Evolutionary conservation across 768 basidiomycete species (phyloP).

Genomic region (Naganishia vishniacii): DNA sequence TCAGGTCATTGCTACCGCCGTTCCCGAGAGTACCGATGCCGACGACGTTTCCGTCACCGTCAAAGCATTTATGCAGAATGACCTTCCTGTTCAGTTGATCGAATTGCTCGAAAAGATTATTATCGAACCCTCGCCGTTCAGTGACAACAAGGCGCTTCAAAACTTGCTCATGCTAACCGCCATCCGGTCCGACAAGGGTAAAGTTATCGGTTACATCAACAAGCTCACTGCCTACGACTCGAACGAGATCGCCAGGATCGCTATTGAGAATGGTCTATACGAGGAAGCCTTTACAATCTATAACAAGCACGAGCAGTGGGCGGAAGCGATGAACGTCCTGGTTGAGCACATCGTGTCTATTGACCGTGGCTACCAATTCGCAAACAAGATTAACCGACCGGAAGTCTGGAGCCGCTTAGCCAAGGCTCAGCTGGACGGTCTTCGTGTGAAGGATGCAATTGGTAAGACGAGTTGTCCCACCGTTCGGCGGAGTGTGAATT

Average conservation of each 20-base stretch:
- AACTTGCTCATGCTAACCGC: constrained; percentile 91
- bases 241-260: constrained; percentile 91
- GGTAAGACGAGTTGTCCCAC: too few relatives aligned
- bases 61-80: constrained; percentile 95
- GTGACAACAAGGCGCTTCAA: constrained; percentile 93
- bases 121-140: constrained; percentile 93
- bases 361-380: constrained; percentile 91
- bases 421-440: constrained; percentile 97
- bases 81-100: constrained; percentile 92
- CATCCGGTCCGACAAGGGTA: constrained; percentile 94
- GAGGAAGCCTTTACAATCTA: constrained; percentile 97
- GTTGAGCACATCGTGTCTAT: constrained; percentile 98
- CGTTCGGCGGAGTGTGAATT: too few relatives aligned
- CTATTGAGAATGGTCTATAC: constrained; percentile 87
- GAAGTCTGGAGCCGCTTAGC: constrained; percentile 96
- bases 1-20: constrained; percentile 85
- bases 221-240: constrained; percentile 93
- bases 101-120: constrained; percentile 98
- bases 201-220: constrained; percentile 96
- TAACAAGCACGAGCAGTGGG: constrained; percentile 94
- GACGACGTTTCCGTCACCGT: constrained; percentile 98
- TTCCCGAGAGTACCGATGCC: constrained; percentile 94
- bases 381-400: constrained; percentile 90
- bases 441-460: constrained; percentile 96
- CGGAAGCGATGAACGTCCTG: constrained; percentile 90